Evolutionary conservation across 2,329 filamentous ascomycete genomes (phyloP).

Genomic region (Macroventuria anomochaeta): DNA sequence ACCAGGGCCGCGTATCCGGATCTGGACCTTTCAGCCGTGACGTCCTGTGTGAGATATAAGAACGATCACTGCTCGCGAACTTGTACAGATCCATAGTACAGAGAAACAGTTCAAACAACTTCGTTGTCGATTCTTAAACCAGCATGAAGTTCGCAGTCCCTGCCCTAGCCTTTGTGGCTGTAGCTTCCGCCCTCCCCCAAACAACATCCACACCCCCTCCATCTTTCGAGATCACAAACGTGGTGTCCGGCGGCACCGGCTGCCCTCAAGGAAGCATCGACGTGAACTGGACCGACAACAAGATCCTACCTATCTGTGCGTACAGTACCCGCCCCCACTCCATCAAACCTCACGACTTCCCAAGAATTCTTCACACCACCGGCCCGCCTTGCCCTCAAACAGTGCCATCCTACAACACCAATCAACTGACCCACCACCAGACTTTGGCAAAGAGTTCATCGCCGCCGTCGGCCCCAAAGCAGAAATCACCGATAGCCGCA

Average conservation of each 20-base stretch:
- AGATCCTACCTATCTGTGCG: slow-evolving; percentile 43
- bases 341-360: background rate
- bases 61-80: background rate
- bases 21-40: background rate
- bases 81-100: too few relatives aligned
- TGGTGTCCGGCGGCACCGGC: slow-evolving; percentile 43
- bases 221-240: slow-evolving; percentile 41
- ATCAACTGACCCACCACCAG: slow-evolving; percentile 11
- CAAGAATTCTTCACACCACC: too few relatives aligned
- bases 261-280: slow-evolving; percentile 48
- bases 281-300: slow-evolving; percentile 39
- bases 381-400: too few relatives aligned
- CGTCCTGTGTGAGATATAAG: background rate
- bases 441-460: slow-evolving; percentile 43
- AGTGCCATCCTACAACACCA: background rate
- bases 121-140: too few relatives aligned
- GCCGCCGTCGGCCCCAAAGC: slow-evolving; percentile 37
- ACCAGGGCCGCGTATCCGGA: too few relatives aligned
- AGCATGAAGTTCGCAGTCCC: background rate
- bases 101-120: background rate
- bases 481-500: slow-evolving; percentile 38
- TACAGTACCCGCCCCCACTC: background rate
- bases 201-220: slow-evolving; percentile 24
- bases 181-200: slow-evolving; percentile 11
- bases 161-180: background rate